Evolutionary conservation across 164 flowering plant genomes (phyloP).

Genomic region (Berberis thunbergii): DNA sequence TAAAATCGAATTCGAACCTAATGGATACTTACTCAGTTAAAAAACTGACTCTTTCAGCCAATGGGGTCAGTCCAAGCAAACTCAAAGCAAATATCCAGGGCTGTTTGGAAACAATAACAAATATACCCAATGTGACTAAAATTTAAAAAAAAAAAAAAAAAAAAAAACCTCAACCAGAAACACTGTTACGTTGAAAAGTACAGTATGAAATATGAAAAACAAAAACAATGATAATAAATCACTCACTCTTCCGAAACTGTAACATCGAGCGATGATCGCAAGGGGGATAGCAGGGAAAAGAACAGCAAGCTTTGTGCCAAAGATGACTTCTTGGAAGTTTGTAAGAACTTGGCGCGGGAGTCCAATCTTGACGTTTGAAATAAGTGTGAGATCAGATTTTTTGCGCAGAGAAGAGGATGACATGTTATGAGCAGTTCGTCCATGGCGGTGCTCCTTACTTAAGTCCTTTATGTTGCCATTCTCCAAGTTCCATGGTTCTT

Average conservation of each 20-base stretch:
- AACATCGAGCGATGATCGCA: slow-evolving; percentile 44
- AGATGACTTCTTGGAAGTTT: slow-evolving; percentile 61
- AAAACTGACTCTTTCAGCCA: slow-evolving; percentile 93
- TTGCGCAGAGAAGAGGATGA: slow-evolving; percentile 65
- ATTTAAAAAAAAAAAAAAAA: too few species aligned
- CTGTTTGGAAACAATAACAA: slow-evolving; percentile 27
- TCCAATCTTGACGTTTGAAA: slow-evolving; percentile 27
- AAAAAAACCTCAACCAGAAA: too few species aligned
- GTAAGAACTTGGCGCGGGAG: slow-evolving; percentile 26
- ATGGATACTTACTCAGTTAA: slow-evolving; percentile 68
- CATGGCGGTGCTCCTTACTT: slow-evolving; percentile 43
- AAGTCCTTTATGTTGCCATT: slow-evolving; percentile 19
- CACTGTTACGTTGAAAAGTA: too few species aligned
- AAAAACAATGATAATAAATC: background rate
- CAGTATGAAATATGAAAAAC: background rate
- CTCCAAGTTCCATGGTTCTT: slow-evolving; percentile 14
- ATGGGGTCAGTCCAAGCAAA: slow-evolving; percentile 71
- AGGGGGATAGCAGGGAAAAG: slow-evolving; percentile 62
- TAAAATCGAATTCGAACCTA: slow-evolving; percentile 12
- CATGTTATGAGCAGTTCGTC: slow-evolving; percentile 66
- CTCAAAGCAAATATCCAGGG: slow-evolving; percentile 88
- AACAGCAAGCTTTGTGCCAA: slow-evolving; percentile 68
- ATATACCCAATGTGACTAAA: too few species aligned
- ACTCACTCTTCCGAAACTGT: slow-evolving; percentile 44
- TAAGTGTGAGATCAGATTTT: slow-evolving; percentile 49